Percentiles rank a stretch among this genome's conserved stretches.
These are phyloP conservation scores for Cajanus cajan DNA, from an alignment of 306 rosid genomes.

Conservation along the genomic window DNA sequence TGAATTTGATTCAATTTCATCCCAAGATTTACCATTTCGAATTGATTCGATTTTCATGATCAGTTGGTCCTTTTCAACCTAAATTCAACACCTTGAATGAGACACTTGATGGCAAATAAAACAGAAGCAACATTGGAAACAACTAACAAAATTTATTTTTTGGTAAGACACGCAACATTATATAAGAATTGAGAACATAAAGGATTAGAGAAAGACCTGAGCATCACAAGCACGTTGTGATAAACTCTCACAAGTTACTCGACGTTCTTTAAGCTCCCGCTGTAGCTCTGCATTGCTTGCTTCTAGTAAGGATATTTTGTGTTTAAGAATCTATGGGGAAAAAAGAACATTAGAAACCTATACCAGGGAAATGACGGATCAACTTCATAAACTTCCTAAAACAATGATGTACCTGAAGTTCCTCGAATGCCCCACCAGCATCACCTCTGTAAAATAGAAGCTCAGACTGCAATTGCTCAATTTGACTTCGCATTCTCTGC, in stretches of 20 bases:
- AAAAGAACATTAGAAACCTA: slow-evolving; percentile 13
- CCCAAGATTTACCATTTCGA: slow-evolving; percentile 91
- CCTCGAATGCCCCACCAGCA: slow-evolving; percentile 71
- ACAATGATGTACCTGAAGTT: slow-evolving; percentile 76
- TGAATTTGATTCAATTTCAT: slow-evolving; percentile 73
- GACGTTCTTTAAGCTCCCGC: slow-evolving; percentile 56
- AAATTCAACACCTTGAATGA: slow-evolving; percentile 15
- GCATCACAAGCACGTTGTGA: slow-evolving; percentile 41
- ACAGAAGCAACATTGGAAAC: not conserved
- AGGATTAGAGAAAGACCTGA: slow-evolving; percentile 37
- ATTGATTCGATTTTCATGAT: slow-evolving; percentile 72
- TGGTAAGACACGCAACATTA: slow-evolving; percentile 1
- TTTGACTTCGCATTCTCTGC: slow-evolving; percentile 79
- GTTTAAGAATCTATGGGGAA: slow-evolving; percentile 68
- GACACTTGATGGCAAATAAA: slow-evolving; percentile 17
- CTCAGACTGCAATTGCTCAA: slow-evolving; percentile 90
- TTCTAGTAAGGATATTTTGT: slow-evolving; percentile 87
- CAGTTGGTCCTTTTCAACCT: slow-evolving; percentile 91
- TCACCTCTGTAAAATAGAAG: slow-evolving; percentile 76
- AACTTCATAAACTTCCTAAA: too few relatives aligned
- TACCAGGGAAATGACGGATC: slow-evolving; percentile 6
- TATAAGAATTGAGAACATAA: slow-evolving; percentile 14
- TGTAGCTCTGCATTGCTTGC: slow-evolving; percentile 78
- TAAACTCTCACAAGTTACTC: slow-evolving; percentile 36
- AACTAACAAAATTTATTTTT: slow-evolving; percentile 26